These are phyloP conservation scores for Trypanosoma vivax DNA, from an alignment of 208 protist species.

Conservation along the genomic window DNA sequence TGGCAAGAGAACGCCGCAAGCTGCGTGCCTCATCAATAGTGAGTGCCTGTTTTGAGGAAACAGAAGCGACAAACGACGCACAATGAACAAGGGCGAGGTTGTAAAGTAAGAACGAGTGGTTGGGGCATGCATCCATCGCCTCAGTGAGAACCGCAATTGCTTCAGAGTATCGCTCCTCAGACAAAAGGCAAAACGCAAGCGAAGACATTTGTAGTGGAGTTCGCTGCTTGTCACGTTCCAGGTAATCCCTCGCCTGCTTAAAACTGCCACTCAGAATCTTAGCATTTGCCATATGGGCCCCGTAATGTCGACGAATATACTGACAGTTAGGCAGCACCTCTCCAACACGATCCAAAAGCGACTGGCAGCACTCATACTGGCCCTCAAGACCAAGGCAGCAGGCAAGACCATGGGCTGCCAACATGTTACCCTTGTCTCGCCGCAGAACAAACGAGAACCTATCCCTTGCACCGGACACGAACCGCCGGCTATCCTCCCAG, in stretches of 20 bases:
- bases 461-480: slow-evolving; percentile 36
- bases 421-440: slow-evolving; percentile 59
- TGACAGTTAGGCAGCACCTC: slow-evolving; percentile 56
- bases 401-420: slow-evolving; percentile 75
- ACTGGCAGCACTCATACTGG: slow-evolving; percentile 51
- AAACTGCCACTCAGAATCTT: slow-evolving; percentile 67
- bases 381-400: slow-evolving; percentile 73
- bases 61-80: slow-evolving; percentile 45
- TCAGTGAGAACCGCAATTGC: slow-evolving; percentile 42
- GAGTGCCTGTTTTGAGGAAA: slow-evolving; percentile 27
- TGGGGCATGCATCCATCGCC: slow-evolving; percentile 17
- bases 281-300: slow-evolving; percentile 67
- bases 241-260: slow-evolving; percentile 76
- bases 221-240: slow-evolving; percentile 23
- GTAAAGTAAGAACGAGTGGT: slow-evolving; percentile 58
- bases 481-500: slow-evolving; percentile 33
- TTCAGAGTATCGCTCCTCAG: slow-evolving; percentile 45
- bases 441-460: slow-evolving; percentile 50
- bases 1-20: slow-evolving; percentile 34
- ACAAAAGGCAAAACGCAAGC: slow-evolving; percentile 68
- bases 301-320: slow-evolving; percentile 36
- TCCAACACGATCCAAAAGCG: slow-evolving; percentile 61
- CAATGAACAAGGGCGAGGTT: slow-evolving; percentile 70
- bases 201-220: slow-evolving; percentile 51
- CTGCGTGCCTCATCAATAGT: slow-evolving; percentile 30